These are phyloP conservation scores for Fistulinella prunicolor DNA, from an alignment of 768 basidiomycete genomes.

Conservation along the genomic window DNA sequence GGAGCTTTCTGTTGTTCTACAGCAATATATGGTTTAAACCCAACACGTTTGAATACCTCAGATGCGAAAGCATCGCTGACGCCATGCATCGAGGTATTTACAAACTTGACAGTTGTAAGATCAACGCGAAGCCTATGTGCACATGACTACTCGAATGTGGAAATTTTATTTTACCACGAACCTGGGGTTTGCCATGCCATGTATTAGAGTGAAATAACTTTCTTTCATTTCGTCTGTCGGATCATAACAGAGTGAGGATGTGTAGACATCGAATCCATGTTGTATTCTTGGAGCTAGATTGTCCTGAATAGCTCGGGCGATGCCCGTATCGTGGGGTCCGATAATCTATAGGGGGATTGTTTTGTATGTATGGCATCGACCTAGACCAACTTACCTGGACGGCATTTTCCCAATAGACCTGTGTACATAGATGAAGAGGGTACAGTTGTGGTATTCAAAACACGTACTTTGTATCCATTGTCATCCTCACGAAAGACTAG, in stretches of 20 bases:
- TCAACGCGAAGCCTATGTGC: slow-evolving; percentile 9
- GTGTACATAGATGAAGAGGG: background rate
- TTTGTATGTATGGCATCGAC: background rate
- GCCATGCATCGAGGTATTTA: slow-evolving; percentile 90
- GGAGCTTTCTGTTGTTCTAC: slow-evolving; percentile 68
- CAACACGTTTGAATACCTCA: slow-evolving; percentile 55
- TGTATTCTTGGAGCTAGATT: slow-evolving; percentile 57
- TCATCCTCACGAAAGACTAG: slow-evolving; percentile 51
- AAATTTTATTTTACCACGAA: slow-evolving; percentile 3
- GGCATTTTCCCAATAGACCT: slow-evolving; percentile 91
- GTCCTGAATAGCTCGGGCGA: slow-evolving; percentile 58
- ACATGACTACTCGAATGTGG: background rate
- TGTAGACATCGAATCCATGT: slow-evolving; percentile 32
- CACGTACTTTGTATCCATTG: slow-evolving; percentile 79
- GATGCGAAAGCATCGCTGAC: slow-evolving; percentile 68
- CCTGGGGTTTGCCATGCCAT: slow-evolving; percentile 16
- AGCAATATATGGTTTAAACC: slow-evolving; percentile 56
- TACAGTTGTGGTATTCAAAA: background rate
- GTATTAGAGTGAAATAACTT: slow-evolving; percentile 51
- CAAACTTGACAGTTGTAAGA: slow-evolving; percentile 49
- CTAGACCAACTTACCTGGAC: slow-evolving; percentile 55
- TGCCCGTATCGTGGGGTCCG: slow-evolving; percentile 76
- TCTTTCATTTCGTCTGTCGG: slow-evolving; percentile 56
- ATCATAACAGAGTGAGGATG: slow-evolving; percentile 50
- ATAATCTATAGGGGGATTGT: slow-evolving; percentile 57